Percentiles rank a stretch among this genome's conserved stretches.
Conservation (phyloP, 78 protist genomes). For the Dictyostelium firmibasis region DNA sequence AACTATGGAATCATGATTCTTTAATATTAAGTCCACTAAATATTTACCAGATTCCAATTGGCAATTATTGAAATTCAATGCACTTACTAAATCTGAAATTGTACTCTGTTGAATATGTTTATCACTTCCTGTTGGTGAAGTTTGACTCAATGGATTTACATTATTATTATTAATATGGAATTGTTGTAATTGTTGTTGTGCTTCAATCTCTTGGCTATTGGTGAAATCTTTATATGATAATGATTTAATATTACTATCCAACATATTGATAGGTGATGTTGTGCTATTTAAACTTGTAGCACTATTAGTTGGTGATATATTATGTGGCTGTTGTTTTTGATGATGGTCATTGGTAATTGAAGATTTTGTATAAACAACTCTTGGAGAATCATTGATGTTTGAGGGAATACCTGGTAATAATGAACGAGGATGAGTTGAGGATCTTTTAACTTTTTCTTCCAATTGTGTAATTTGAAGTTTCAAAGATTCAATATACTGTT, state of each 20-base stretch:
- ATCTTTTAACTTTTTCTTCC: background rate
- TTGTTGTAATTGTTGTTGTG: background rate
- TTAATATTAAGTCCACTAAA: slow-evolving; percentile 10
- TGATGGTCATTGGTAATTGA: background rate
- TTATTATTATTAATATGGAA: background rate
- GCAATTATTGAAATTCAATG: slow-evolving; percentile 52
- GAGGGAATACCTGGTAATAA: background rate
- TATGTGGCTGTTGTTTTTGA: background rate
- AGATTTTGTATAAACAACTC: background rate
- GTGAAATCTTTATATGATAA: slow-evolving; percentile 15
- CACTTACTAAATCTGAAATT: slow-evolving; percentile 27
- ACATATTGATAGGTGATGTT: background rate
- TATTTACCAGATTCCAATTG: slow-evolving; percentile 54
- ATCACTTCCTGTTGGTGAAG: slow-evolving; percentile 6
- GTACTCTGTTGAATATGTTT: background rate
- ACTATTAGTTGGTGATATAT: background rate
- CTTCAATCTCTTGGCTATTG: background rate
- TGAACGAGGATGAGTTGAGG: background rate
- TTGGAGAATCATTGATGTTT: background rate
- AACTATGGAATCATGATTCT: background rate
- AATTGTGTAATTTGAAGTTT: background rate
- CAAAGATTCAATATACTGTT: slow-evolving; percentile 7
- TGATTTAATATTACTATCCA: background rate
- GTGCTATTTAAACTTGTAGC: background rate
- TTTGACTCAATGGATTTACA: background rate